Evolutionary conservation across 2,329 filamentous ascomycete species (phyloP), one percentile per base, ranked within the genome.

Genomic region (Nemania sp.): DNA sequence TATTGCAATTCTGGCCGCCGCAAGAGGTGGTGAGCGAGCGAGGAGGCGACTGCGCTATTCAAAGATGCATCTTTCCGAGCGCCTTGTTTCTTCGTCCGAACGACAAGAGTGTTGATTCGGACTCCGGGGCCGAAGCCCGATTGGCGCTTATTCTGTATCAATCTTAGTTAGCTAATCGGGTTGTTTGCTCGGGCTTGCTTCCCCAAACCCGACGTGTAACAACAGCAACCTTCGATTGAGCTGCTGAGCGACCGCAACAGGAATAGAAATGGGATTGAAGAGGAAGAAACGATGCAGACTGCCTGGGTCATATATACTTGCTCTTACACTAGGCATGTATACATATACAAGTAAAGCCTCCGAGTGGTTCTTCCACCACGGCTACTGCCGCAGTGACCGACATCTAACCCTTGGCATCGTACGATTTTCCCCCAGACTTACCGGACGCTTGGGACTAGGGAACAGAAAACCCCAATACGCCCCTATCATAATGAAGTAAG

Each of bases 361-460:
- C 35, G 52, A 57, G 53, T 56, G 59, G 59, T 40, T 57, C 54
- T 54, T 25, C 32, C 35, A 48, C 40, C 9, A 34, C 63, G 63
- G 63, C 51, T 47, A 43, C 60, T 50, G 46, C 63, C 64, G 59
- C 61, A 57, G 63, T 65, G 63, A 67, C 63, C 59, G 66, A 56
- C 55, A 58, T 54, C 46, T 46, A 46, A n/a, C 49, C 52, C 64
- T 65, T 62, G 52, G 61, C 59, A 65, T 65, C 63, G 62, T 65
- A 65, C 62, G 64, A 68, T 61, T 64, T 65, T 65, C n/a, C 56
- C 57, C 61, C 60, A 56, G 63, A 57, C 29, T 58, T 61, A 58
- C 61, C 60, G 57, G 46, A 60, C 5, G 40, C 52, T 49, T 48
- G 54, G 54, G 48, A 55, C 54, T 13, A 48, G n/a, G 25, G 40